Evolutionary conservation across 768 basidiomycete genomes (phyloP).

Genomic region (Hypholoma sublateritium): DNA sequence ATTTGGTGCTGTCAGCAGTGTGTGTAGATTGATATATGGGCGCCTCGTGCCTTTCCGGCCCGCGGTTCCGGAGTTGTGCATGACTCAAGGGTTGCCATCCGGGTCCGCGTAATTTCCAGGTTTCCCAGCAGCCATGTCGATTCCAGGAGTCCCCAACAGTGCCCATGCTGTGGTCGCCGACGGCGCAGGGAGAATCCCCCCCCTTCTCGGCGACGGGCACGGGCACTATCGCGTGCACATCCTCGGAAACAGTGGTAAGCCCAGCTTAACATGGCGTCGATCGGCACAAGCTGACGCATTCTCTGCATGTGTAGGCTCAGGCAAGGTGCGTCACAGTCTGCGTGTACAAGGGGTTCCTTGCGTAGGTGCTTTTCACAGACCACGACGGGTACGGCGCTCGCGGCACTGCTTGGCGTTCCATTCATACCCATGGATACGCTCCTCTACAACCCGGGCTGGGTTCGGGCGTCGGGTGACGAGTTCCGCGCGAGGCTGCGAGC

Average conservation of each 20-base stretch:
- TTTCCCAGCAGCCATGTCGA: neutral
- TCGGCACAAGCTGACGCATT: neutral
- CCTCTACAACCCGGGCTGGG: constrained; percentile 53
- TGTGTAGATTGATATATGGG: neutral
- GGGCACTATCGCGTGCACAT: constrained; percentile 22
- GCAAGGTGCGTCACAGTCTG: constrained; percentile 9
- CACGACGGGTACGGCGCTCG: constrained; percentile 46
- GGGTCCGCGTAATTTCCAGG: neutral
- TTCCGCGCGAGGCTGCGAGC: constrained; percentile 28
- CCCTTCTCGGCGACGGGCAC: constrained; percentile 18
- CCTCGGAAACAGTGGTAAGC: constrained; percentile 23
- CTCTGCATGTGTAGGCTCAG: constrained; percentile 6
- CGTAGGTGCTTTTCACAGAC: constrained; percentile 29
- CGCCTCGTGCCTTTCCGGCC: neutral
- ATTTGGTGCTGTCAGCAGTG: too few relatives aligned
- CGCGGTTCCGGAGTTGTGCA: neutral
- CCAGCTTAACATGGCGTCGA: too few relatives aligned
- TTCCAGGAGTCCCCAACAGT: neutral
- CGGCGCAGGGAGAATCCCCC: constrained; percentile 2
- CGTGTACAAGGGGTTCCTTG: neutral
- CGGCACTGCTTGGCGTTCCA: constrained; percentile 42
- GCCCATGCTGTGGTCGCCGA: neutral
- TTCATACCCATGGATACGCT: constrained; percentile 46
- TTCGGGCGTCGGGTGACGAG: constrained; percentile 25
- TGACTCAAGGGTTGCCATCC: neutral